Conservation (phyloP, 2,329 filamentous ascomycete genomes). For the Aspergillus flavus region DNA sequence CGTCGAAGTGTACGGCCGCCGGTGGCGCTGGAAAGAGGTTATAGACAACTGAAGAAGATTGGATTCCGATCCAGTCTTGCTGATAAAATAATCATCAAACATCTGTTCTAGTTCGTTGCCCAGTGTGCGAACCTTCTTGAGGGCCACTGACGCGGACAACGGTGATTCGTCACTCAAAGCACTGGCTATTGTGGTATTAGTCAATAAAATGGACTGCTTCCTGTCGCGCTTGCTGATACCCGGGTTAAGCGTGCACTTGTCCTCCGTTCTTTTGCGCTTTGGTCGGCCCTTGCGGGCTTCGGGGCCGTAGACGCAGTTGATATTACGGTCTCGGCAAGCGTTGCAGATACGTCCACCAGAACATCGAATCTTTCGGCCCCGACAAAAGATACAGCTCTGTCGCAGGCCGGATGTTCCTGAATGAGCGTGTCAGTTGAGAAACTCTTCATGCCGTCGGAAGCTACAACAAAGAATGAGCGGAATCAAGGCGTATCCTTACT, state of each 20-base stretch:
- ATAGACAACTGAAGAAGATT: conserved; percentile 8
- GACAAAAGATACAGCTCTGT: conserved; percentile 14
- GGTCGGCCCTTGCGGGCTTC: conserved; percentile 13
- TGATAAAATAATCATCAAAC: conserved; percentile 12
- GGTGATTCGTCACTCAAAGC: background rate
- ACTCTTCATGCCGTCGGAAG: background rate
- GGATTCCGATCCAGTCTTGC: background rate
- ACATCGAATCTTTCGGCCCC: conserved; percentile 11
- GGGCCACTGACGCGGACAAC: background rate
- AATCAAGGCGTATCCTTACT: background rate
- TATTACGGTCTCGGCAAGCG: conserved; percentile 9
- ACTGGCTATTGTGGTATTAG: background rate
- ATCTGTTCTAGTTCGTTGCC: conserved; percentile 8
- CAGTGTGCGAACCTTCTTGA: background rate
- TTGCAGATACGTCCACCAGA: conserved; percentile 9
- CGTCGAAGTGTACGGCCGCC: background rate
- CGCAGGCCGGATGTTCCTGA: conserved; percentile 7
- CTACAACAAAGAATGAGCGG: background rate
- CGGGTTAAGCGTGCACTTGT: background rate
- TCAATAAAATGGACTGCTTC: background rate
- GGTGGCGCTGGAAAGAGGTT: background rate
- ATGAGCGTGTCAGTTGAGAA: conserved; percentile 5
- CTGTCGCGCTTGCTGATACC: background rate
- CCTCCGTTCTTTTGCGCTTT: background rate
- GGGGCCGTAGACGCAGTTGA: conserved; percentile 12